phyloP scores from a whole-genome alignment of 257 asterid genomes.

The Solanum sparsipilum region DNA sequence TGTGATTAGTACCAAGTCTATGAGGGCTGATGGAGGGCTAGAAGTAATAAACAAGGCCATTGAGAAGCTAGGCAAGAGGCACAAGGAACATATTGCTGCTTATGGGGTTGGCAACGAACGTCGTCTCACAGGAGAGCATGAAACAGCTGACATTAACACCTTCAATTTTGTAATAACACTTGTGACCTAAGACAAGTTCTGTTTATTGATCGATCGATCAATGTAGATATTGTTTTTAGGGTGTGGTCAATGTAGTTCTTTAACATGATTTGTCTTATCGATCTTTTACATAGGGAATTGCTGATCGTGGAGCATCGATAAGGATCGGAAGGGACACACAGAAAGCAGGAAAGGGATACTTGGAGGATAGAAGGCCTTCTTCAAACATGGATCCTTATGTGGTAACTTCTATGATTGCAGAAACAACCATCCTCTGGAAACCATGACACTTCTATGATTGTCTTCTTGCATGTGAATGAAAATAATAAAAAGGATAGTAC shows the following conservation, averaged over 20 bases:
- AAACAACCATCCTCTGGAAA: constrained; percentile 70
- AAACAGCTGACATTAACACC: constrained; percentile 59
- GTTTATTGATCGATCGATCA: neutral
- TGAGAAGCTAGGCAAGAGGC: constrained; percentile 58
- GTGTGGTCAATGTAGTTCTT: neutral
- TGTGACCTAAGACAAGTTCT: neutral
- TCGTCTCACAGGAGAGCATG: constrained; percentile 82
- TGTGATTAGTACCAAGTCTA: constrained; percentile 63
- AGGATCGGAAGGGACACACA: constrained; percentile 87
- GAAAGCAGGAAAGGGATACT: constrained; percentile 83
- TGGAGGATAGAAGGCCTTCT: constrained; percentile 89
- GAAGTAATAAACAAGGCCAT: constrained; percentile 77
- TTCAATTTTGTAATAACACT: constrained; percentile 53
- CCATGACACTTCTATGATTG: constrained; percentile 1
- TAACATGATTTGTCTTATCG: too few species aligned
- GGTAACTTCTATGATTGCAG: constrained; percentile 83
- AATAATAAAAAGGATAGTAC: neutral
- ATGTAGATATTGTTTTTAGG: neutral
- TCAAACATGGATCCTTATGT: constrained; percentile 91
- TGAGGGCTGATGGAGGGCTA: constrained; percentile 77
- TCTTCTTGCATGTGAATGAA: neutral
- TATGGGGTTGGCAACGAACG: constrained; percentile 91
- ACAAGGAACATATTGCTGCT: constrained; percentile 83
- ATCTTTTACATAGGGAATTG: constrained; percentile 47
- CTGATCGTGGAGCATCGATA: constrained; percentile 81